A percentile compares a stretch with the other conserved stretches of the same genome.
phyloP scores from a whole-genome alignment of 305 asterid genomes.

The Coffea humblotiana region DNA sequence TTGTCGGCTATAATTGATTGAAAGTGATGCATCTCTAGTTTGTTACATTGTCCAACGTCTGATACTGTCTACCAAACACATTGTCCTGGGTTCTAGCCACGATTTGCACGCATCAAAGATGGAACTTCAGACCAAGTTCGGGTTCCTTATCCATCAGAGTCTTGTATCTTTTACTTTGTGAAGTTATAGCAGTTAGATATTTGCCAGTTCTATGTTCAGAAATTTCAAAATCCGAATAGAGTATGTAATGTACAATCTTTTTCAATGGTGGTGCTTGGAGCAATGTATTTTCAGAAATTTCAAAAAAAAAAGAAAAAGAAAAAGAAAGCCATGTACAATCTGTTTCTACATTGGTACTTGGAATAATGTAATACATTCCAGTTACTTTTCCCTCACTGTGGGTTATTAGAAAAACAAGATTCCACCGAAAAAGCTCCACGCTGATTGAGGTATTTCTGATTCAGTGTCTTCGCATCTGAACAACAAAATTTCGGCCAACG shows the following conservation, averaged over 20 bases:
- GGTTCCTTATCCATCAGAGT: neutral
- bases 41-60: neutral
- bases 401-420: neutral
- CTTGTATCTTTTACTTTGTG: neutral
- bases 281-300: no score
- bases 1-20: neutral
- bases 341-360: no score
- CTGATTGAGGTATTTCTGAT: neutral
- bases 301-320: no score
- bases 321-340: no score
- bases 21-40: neutral
- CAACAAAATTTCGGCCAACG: neutral
- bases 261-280: neutral
- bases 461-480: neutral
- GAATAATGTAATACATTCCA: no score
- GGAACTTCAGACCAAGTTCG: neutral
- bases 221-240: neutral
- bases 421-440: no score
- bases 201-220: neutral
- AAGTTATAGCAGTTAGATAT: neutral
- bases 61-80: neutral
- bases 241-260: neutral
- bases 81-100: neutral
- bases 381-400: no score
- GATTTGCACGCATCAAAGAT: neutral